Percentiles rank a stretch among this genome's conserved stretches.
These are phyloP conservation scores for Crithidia sp. DNA, from an alignment of 208 protist genomes.

Conservation along the genomic window DNA sequence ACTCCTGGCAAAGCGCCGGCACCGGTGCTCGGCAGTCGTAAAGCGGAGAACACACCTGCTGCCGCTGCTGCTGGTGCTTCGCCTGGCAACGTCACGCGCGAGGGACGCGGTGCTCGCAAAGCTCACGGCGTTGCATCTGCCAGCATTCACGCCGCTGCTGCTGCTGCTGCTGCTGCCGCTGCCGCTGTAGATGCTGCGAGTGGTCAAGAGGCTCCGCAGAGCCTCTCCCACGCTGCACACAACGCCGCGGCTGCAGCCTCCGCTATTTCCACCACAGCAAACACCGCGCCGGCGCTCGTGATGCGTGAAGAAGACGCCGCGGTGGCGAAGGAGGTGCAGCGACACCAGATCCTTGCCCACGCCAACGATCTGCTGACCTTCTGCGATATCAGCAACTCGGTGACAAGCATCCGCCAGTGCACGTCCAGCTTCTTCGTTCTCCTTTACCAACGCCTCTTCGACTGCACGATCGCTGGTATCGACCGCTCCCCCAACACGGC, in stretches of 20 bases:
- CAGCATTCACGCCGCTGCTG: slow-evolving; percentile 25
- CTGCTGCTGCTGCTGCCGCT: neutral
- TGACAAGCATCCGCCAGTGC: slow-evolving; percentile 81
- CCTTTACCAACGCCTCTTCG: slow-evolving; percentile 84
- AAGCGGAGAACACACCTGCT: neutral
- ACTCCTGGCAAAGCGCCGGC: too few relatives aligned
- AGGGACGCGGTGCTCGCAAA: neutral
- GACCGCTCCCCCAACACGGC: slow-evolving; percentile 72
- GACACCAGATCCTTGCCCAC: slow-evolving; percentile 59
- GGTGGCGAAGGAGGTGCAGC: slow-evolving; percentile 38
- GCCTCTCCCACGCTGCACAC: too few relatives aligned
- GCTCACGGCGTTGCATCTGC: neutral
- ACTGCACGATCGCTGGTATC: slow-evolving; percentile 70
- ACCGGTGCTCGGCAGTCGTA: too few relatives aligned
- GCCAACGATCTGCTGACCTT: slow-evolving; percentile 67
- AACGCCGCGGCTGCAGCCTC: neutral
- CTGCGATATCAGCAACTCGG: slow-evolving; percentile 61
- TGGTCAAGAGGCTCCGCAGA: too few relatives aligned
- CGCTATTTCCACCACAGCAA: too few relatives aligned
- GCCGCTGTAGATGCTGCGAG: neutral
- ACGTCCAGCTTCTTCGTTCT: slow-evolving; percentile 89
- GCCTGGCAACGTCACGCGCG: neutral
- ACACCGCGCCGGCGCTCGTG: too few relatives aligned
- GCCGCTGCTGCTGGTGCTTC: neutral
- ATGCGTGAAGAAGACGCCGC: neutral